Evolutionary conservation across 495 filamentous ascomycete genomes (phyloP), one percentile per base, ranked within the genome.

Genomic region (Parathielavia appendiculata): DNA sequence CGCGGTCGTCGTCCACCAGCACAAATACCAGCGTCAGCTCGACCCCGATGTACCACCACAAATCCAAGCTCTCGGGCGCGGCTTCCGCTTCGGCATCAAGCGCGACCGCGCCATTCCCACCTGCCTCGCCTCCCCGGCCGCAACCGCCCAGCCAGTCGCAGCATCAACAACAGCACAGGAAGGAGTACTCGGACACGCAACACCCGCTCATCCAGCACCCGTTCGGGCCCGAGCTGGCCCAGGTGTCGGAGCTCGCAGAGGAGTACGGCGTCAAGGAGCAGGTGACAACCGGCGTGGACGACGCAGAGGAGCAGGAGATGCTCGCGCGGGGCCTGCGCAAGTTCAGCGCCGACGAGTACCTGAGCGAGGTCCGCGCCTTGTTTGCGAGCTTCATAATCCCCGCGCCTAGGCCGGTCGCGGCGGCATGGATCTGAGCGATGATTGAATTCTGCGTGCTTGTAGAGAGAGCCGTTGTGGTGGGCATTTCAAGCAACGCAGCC

Each of bases 291-390:
- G 51, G 4, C 56, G 68, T 82, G n/a, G 76, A 88, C 45, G 83
- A 89, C 48, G 82, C 85, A 26, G 90, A 93, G 65, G 87, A 90
- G 65, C 72, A 82, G 57, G 79, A 84, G 36, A 71, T 93, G 62
- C 64, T 76, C 44, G 74, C 77, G 30, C 81, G 79, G 48, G 91
- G 90, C 13, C 76, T 97, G 6, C 77, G 75, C 66, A 89, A 86
- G 66, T 91, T 92, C 69, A 77, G 78, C 13, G 89, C 87, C 13
- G 81, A 87, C 19, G 93, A 97, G 67, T 98, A 98, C 71, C 72
- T 92, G 54, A 73, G 73, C 54, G 93, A 96, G 73, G 88, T 98
- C 57, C 77, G 87, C 59, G 82, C 81, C 22, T 74, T 93, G 8
- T 86, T 87, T 38, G 60, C 66, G 32, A 73, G 60, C 35, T 74